A percentile compares a stretch with the other conserved stretches of the same genome.
phyloP scores from a whole-genome alignment of 2,329 filamentous ascomycete species.

The Cladobotryum protrusum region DNA sequence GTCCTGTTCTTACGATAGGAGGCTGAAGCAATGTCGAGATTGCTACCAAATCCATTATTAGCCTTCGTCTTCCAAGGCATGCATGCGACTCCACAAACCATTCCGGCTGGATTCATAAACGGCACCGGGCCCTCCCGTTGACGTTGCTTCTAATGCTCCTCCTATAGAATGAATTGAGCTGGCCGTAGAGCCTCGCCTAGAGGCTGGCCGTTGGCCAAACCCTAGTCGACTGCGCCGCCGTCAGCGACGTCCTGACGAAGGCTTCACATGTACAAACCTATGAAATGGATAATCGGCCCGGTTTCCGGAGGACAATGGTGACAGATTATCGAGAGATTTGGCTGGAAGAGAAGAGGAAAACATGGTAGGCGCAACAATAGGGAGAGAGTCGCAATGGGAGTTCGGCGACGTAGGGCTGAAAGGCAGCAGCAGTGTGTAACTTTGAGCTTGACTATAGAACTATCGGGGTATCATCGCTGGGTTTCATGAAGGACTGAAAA shows the following conservation, averaged over 20 bases:
- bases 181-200: slow-evolving; percentile 72
- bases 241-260: slow-evolving; percentile 14
- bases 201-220: slow-evolving; percentile 40
- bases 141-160: slow-evolving; percentile 69
- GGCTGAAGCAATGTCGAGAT: slow-evolving; percentile 92
- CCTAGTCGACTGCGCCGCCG: slow-evolving; percentile 34
- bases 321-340: slow-evolving; percentile 61
- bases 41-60: slow-evolving; percentile 40
- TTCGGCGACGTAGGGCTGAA: slow-evolving; percentile 2
- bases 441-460: slow-evolving; percentile 15
- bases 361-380: slow-evolving; percentile 40
- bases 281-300: slow-evolving; percentile 54
- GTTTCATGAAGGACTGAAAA: slow-evolving; percentile 3
- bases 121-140: slow-evolving; percentile 48
- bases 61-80: background rate
- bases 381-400: background rate
- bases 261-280: slow-evolving; percentile 36
- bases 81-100: slow-evolving; percentile 43
- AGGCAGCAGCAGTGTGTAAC: background rate
- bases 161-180: slow-evolving; percentile 87
- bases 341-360: slow-evolving; percentile 52
- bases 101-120: slow-evolving; percentile 73
- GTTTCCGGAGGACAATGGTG: slow-evolving; percentile 44
- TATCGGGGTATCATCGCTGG: slow-evolving; percentile 48
- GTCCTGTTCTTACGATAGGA: slow-evolving; percentile 81